phyloP scores from a whole-genome alignment of 1,284 basidiomycete genomes.

The Phellinidium pouzarii region DNA sequence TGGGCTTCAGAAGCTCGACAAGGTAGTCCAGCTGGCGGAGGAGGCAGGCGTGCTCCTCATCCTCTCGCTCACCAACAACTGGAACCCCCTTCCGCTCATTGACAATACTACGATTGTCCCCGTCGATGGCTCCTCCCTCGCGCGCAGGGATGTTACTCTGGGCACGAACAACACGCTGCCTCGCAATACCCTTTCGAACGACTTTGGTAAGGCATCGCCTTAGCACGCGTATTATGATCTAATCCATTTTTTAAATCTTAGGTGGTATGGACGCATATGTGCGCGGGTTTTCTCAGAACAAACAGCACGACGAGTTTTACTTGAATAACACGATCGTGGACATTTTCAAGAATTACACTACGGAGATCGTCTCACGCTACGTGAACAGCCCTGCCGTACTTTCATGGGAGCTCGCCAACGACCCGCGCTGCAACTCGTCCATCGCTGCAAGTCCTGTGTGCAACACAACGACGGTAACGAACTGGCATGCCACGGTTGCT shows the following conservation, averaged over 20 bases:
- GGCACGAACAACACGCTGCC: constrained; percentile 37
- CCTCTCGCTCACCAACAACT: constrained; percentile 31
- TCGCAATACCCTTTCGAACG: constrained; percentile 50
- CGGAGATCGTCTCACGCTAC: constrained; percentile 48
- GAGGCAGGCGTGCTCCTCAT: constrained; percentile 26
- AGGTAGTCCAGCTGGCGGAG: constrained; percentile 26
- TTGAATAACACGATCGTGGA: constrained; percentile 40
- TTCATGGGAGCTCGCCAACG: constrained; percentile 61
- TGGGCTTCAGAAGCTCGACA: constrained; percentile 29
- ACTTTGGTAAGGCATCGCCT: constrained; percentile 41
- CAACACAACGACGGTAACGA: constrained; percentile 43
- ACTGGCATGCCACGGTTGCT: constrained; percentile 47
- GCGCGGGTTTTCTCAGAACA: constrained; percentile 36
- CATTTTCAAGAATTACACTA: constrained; percentile 51
- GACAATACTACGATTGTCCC: constrained; percentile 18
- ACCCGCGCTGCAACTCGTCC: constrained; percentile 56
- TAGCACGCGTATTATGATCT: too few relatives aligned
- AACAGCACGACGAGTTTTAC: constrained; percentile 54
- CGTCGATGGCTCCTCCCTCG: constrained; percentile 20
- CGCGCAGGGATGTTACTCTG: constrained; percentile 30
- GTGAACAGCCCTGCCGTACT: constrained; percentile 44
- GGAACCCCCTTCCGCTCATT: constrained; percentile 26
- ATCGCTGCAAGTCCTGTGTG: constrained; percentile 37
- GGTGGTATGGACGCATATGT: constrained; percentile 60
- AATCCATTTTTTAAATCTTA: neutral